These are phyloP conservation scores for Xylaria sp. DNA, from an alignment of 2,329 filamentous ascomycete species.

Conservation along the genomic window DNA sequence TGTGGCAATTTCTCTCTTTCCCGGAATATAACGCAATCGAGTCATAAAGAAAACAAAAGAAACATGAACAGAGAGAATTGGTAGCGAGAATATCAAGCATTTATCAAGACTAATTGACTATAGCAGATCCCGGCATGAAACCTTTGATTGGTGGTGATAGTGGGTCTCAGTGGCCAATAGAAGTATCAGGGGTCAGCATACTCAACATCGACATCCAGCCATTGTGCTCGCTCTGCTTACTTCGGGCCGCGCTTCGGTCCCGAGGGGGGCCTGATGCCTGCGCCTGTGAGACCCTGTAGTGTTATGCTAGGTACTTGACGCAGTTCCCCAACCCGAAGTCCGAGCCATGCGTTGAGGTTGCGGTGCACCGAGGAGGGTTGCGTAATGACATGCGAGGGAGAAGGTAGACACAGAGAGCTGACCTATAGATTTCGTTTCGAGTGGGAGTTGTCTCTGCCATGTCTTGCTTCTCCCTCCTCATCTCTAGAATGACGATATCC, in stretches of 20 bases:
- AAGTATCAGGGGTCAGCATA: neutral
- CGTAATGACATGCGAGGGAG: slow-evolving; percentile 21
- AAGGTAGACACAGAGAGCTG: neutral
- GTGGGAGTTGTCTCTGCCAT: neutral
- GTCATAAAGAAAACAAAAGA: neutral
- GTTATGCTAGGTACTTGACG: slow-evolving; percentile 12
- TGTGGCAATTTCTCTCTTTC: neutral
- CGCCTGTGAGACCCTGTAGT: neutral
- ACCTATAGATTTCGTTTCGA: neutral
- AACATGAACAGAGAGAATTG: neutral
- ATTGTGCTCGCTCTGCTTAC: neutral
- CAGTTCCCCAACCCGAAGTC: slow-evolving; percentile 34
- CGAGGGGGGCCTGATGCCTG: slow-evolving; percentile 2
- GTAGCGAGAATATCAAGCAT: neutral
- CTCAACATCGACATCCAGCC: slow-evolving; percentile 4
- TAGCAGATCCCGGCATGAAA: too few species aligned
- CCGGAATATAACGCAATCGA: neutral
- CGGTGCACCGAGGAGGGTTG: slow-evolving; percentile 3
- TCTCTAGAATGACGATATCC: neutral
- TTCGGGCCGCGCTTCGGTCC: slow-evolving; percentile 25
- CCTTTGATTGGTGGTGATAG: neutral
- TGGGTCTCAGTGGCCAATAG: neutral
- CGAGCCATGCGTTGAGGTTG: slow-evolving; percentile 12
- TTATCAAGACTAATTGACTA: neutral
- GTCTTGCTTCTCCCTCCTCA: neutral